phyloP scores from a whole-genome alignment of 495 filamentous ascomycete genomes.

The Pyronema domesticum region DNA sequence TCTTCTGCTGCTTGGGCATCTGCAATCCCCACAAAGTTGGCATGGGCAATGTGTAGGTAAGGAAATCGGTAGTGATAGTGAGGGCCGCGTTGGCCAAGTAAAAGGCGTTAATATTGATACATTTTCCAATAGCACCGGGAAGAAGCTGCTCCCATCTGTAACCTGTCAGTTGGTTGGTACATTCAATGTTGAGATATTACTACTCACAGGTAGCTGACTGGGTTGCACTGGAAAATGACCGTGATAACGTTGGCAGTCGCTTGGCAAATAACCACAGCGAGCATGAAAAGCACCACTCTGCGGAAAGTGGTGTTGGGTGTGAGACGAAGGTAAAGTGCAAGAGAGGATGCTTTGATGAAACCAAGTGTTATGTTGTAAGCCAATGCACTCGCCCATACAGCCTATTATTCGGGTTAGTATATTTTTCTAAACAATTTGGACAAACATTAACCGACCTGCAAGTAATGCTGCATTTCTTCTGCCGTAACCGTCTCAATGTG shows the following conservation, averaged over 20 bases:
- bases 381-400: conserved; percentile 8
- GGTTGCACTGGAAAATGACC: conserved; percentile 36
- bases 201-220: conserved; percentile 25
- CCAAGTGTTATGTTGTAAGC: conserved; percentile 13
- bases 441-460: background rate
- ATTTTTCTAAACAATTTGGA: background rate
- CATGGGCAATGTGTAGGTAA: conserved; percentile 32
- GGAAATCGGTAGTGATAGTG: conserved; percentile 23
- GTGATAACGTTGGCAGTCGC: conserved; percentile 15
- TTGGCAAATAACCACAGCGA: conserved; percentile 7
- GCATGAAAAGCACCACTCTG: conserved; percentile 3
- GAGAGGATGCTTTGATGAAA: conserved; percentile 17
- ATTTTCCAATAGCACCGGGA: conserved; percentile 25
- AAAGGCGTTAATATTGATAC: conserved; percentile 30
- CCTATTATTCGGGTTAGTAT: conserved; percentile 6
- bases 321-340: conserved; percentile 18
- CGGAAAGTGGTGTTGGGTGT: conserved; percentile 8
- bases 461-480: conserved; percentile 11
- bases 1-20: conserved; percentile 30
- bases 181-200: background rate
- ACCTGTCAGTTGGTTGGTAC: conserved; percentile 21
- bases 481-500: conserved; percentile 6
- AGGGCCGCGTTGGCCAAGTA: conserved; percentile 38
- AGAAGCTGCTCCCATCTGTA: conserved; percentile 32
- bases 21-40: conserved; percentile 31